These are phyloP conservation scores for Blastomyces silverae DNA, from an alignment of 2,329 filamentous ascomycete species.

Conservation along the genomic window DNA sequence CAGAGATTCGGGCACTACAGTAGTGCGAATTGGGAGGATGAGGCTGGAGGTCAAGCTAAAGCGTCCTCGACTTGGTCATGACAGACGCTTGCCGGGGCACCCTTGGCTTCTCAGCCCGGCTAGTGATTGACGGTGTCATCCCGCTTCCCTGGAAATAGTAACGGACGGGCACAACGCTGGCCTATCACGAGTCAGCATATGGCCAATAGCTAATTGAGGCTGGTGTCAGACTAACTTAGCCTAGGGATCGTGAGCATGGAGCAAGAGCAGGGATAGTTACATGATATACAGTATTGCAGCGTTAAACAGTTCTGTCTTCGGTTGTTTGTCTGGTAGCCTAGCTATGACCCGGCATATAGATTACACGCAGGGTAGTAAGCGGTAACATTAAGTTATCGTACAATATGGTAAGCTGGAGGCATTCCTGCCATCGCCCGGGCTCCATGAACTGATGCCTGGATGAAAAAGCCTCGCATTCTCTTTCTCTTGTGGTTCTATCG, in stretches of 20 bases:
- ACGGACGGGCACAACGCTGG: not conserved
- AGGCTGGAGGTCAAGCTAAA: conserved; percentile 1
- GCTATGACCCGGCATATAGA: not conserved
- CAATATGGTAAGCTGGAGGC: not conserved
- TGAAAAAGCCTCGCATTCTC: not conserved
- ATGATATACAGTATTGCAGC: not conserved
- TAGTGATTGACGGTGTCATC: conserved; percentile 18
- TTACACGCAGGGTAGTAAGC: not conserved
- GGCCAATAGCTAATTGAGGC: not conserved
- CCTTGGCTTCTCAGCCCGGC: conserved; percentile 15
- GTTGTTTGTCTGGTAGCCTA: not conserved
- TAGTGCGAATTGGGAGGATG: not conserved
- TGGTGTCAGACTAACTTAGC: not conserved
- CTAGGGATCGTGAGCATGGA: not conserved
- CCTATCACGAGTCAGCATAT: not conserved
- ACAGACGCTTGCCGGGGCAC: conserved; percentile 11
- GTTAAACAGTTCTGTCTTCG: too few species aligned
- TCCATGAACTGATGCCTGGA: conserved; percentile 3
- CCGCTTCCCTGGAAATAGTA: conserved; percentile 15
- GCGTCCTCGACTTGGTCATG: not conserved
- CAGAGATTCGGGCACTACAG: not conserved
- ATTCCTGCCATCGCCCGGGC: not conserved
- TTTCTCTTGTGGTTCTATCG: not conserved
- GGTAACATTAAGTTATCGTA: not conserved
- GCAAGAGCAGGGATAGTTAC: conserved; percentile 8